Conservation (phyloP, 352 stramenopile species). For the Phytophthora sp. region DNA sequence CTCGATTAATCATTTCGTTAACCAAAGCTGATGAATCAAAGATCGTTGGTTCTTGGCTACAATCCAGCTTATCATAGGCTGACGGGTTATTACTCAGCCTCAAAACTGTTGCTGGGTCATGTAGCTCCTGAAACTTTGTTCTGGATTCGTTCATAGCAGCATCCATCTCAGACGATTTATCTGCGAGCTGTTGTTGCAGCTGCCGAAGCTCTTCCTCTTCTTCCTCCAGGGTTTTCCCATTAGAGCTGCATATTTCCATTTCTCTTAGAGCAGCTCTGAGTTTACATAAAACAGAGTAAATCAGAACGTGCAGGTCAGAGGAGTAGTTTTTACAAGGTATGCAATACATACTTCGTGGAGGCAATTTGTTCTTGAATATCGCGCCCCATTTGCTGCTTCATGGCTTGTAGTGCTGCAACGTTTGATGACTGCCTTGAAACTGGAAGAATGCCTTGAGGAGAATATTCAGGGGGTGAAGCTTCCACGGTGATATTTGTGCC, state of each 20-base stretch:
- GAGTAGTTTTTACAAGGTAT: too few species aligned
- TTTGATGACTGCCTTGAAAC: constrained; percentile 29
- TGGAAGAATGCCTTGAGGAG: neutral
- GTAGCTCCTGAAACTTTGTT: constrained; percentile 21
- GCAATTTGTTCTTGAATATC: constrained; percentile 57
- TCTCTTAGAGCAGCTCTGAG: constrained; percentile 44
- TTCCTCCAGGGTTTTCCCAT: constrained; percentile 24
- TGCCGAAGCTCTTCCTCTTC: constrained; percentile 36
- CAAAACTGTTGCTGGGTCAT: neutral
- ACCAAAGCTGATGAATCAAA: constrained; percentile 34
- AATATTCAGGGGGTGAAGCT: too few species aligned
- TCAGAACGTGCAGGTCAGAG: too few species aligned
- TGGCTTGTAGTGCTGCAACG: constrained; percentile 33
- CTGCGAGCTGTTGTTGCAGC: constrained; percentile 20
- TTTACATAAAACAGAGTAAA: too few species aligned
- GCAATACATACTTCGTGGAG: constrained; percentile 55
- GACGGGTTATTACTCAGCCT: neutral
- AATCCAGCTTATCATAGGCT: neutral
- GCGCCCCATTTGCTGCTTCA: constrained; percentile 44
- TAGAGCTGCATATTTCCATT: constrained; percentile 36
- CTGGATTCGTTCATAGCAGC: constrained; percentile 30
- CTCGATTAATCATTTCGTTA: constrained; percentile 28
- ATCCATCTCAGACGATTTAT: constrained; percentile 20
- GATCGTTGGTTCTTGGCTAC: constrained; percentile 28
- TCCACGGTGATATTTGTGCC: too few species aligned